A percentile compares a stretch with the other conserved stretches of the same genome.
Conservation (phyloP, 2,329 filamentous ascomycete genomes). For the Colletotrichum tropicale region DNA sequence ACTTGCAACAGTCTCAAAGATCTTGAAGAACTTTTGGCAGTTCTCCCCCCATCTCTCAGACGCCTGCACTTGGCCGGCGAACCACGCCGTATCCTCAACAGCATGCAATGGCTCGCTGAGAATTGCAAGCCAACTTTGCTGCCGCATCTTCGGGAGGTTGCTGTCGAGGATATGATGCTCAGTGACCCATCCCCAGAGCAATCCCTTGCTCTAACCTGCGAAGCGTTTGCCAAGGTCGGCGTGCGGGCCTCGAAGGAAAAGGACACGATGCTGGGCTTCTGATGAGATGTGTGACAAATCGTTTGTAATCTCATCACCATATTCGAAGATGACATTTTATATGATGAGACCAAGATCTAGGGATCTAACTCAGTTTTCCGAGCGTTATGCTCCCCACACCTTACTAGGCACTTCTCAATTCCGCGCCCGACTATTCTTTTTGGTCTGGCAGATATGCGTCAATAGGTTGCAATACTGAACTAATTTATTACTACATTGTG, state of each 20-base stretch:
- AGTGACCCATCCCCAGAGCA: neutral
- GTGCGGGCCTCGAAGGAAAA: neutral
- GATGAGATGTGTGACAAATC: neutral
- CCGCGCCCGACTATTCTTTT: rapidly evolving
- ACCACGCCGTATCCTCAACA: neutral
- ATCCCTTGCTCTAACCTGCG: neutral
- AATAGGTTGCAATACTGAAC: neutral
- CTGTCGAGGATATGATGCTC: neutral
- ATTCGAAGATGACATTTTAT: neutral
- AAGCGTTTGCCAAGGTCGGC: neutral
- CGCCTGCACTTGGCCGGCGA: neutral
- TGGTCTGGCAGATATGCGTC: neutral
- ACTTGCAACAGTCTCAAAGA: neutral
- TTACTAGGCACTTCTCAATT: neutral
- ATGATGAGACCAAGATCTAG: neutral
- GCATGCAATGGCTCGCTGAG: neutral
- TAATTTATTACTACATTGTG: neutral
- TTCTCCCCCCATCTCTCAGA: neutral
- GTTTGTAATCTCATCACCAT: neutral
- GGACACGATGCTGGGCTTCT: neutral
- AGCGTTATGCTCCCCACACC: no score
- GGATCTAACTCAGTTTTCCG: neutral
- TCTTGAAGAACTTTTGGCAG: neutral
- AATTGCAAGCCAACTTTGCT: neutral
- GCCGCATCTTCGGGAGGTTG: neutral